phyloP scores from a whole-genome alignment of 352 stramenopile genomes.

The Globisporangium yorkense region DNA sequence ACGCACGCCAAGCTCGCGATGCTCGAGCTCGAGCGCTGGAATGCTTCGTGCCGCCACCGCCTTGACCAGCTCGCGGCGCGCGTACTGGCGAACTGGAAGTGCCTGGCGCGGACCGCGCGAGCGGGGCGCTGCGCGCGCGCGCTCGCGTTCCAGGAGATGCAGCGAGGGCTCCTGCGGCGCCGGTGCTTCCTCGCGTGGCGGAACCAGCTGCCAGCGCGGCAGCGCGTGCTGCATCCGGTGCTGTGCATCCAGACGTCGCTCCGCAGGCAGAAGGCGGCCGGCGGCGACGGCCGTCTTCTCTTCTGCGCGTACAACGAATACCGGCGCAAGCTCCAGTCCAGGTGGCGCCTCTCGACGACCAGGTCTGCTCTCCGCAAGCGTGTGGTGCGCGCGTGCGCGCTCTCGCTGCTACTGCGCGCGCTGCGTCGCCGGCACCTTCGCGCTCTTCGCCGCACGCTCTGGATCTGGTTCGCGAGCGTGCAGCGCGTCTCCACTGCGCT shows the following conservation, averaged over 20 bases:
- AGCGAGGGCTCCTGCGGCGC: neutral
- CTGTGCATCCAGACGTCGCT: constrained; percentile 12
- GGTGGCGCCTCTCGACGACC: constrained; percentile 3
- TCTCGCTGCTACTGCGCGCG: constrained; percentile 18
- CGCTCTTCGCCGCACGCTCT: constrained; percentile 27
- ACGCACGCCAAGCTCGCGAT: constrained; percentile 8
- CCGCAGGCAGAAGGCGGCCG: neutral
- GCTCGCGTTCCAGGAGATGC: neutral
- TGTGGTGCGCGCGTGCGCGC: neutral
- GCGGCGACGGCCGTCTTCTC: neutral
- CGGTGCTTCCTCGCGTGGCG: constrained; percentile 5
- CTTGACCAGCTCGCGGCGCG: constrained; percentile 4
- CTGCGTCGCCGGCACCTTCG: constrained; percentile 22
- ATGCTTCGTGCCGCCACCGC: neutral
- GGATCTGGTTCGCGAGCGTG: constrained; percentile 35
- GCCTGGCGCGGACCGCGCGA: neutral
- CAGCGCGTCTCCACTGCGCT: constrained; percentile 22
- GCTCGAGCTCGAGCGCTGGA: constrained; percentile 11
- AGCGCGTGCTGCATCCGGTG: constrained; percentile 4
- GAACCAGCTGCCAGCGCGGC: neutral
- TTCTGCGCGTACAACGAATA: constrained; percentile 12
- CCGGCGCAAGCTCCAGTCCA: constrained; percentile 2
- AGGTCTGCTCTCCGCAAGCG: neutral
- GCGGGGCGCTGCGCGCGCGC: neutral
- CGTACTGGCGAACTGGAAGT: constrained; percentile 7